Percentiles rank a stretch among this genome's conserved stretches.
Evolutionary conservation across 768 basidiomycete species (phyloP).

Genomic region (Calocybe gangraenosa): DNA sequence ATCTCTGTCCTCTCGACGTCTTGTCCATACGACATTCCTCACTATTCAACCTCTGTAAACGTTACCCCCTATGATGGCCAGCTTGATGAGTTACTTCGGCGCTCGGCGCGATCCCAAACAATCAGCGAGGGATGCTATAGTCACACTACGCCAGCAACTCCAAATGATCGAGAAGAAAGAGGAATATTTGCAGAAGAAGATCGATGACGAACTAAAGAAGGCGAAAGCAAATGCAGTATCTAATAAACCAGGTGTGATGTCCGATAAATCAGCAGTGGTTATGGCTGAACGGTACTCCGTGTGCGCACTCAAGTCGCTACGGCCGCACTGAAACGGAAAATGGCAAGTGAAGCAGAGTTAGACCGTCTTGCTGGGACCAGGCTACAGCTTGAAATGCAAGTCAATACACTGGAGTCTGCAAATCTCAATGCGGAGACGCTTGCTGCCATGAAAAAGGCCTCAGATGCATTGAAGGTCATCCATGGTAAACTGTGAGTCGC

Average conservation of each 20-base stretch:
- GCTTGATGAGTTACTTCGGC: constrained; percentile 87
- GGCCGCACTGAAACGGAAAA: constrained; percentile 90
- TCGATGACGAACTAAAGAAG: constrained; percentile 90
- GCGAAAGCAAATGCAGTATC: constrained; percentile 90
- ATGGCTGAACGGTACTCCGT: constrained; percentile 8
- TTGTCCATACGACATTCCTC: constrained; percentile 4
- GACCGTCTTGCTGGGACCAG: constrained; percentile 82
- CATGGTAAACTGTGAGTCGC: constrained; percentile 81
- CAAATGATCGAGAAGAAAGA: constrained; percentile 99
- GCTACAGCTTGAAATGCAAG: constrained; percentile 92
- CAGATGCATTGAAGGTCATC: constrained; percentile 84
- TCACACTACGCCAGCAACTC: constrained; percentile 87
- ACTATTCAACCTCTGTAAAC: not conserved
- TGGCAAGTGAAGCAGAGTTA: constrained; percentile 80
- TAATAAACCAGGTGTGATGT: constrained; percentile 84
- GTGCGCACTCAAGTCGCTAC: constrained; percentile 62
- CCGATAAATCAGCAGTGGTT: constrained; percentile 4
- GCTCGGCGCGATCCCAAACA: constrained; percentile 80
- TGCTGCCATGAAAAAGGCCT: constrained; percentile 94
- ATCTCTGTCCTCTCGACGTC: no score
- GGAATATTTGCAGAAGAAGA: constrained; percentile 93
- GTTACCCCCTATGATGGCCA: constrained; percentile 57
- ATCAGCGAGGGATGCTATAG: constrained; percentile 88
- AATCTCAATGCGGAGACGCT: constrained; percentile 98
- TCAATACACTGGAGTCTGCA: constrained; percentile 95